Evolutionary conservation across 2,329 filamentous ascomycete genomes (phyloP).

Genomic region (Penicillium frequentans): DNA sequence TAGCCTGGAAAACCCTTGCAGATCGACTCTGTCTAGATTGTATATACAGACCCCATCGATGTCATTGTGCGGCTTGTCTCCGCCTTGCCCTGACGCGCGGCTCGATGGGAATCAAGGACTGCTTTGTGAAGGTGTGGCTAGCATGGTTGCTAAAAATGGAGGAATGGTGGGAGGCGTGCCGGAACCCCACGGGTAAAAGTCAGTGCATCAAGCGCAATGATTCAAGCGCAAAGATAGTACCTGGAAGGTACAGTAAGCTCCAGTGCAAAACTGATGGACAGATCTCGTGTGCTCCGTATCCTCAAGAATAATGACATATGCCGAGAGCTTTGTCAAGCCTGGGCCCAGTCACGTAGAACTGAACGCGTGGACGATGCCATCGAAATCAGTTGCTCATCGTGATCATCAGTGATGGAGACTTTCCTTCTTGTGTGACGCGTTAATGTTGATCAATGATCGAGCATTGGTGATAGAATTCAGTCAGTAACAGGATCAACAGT

Average conservation of each 20-base stretch:
- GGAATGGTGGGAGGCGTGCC: neutral
- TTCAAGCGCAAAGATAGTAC: no score
- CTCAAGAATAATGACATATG: neutral
- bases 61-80: neutral
- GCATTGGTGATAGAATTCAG: neutral
- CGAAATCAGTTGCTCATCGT: neutral
- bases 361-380: neutral
- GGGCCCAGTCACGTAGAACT: neutral
- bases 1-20: neutral
- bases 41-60: neutral
- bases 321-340: neutral
- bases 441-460: neutral
- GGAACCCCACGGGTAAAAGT: neutral
- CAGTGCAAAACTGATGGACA: neutral
- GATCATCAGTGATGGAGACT: neutral
- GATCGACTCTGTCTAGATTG: neutral
- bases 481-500: neutral
- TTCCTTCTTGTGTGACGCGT: neutral
- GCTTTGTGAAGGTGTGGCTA: neutral
- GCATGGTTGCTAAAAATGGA: neutral
- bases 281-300: neutral
- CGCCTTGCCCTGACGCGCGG: neutral
- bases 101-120: neutral
- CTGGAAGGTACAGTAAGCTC: neutral
- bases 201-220: neutral